phyloP scores from a whole-genome alignment of 2,329 filamentous ascomycete genomes.

The Proliferodiscus dingleyae region DNA sequence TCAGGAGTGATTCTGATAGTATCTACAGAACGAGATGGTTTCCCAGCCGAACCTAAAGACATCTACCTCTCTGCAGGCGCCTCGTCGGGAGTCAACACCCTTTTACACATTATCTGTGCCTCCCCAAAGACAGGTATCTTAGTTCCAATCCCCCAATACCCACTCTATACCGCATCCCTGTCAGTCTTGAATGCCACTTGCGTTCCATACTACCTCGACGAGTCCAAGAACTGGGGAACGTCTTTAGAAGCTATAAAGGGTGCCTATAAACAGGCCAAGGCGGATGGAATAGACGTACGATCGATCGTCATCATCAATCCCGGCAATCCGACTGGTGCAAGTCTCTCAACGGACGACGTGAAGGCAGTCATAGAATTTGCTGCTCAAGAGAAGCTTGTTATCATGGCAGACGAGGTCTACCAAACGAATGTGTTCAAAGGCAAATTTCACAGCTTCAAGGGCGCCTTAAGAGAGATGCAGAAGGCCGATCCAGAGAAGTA shows the following conservation, averaged over 20 bases:
- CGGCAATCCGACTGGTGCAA: conserved; percentile 92
- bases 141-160: conserved; percentile 95
- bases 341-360: conserved; percentile 73
- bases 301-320: conserved; percentile 98
- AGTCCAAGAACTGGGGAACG: conserved; percentile 81
- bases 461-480: conserved; percentile 76
- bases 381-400: conserved; percentile 75
- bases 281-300: conserved; percentile 77
- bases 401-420: conserved; percentile 97
- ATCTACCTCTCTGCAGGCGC: conserved; percentile 92
- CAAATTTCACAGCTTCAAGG: conserved; percentile 94
- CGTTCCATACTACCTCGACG: conserved; percentile 92
- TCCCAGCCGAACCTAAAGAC: conserved; percentile 70
- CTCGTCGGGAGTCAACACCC: conserved; percentile 89
- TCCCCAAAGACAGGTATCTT: conserved; percentile 74
- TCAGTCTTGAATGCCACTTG: conserved; percentile 77
- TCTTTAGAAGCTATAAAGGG: conserved; percentile 72
- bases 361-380: conserved; percentile 83
- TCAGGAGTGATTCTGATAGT: conserved; percentile 41
- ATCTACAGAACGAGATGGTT: conserved; percentile 71
- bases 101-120: conserved; percentile 84
- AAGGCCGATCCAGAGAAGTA: conserved; percentile 69
- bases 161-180: conserved; percentile 91
- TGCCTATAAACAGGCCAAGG: conserved; percentile 68
- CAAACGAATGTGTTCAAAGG: conserved; percentile 97